Evolutionary conservation across 805 yeast genomes (phyloP).

Genomic region (Saccharomyces jurei): DNA sequence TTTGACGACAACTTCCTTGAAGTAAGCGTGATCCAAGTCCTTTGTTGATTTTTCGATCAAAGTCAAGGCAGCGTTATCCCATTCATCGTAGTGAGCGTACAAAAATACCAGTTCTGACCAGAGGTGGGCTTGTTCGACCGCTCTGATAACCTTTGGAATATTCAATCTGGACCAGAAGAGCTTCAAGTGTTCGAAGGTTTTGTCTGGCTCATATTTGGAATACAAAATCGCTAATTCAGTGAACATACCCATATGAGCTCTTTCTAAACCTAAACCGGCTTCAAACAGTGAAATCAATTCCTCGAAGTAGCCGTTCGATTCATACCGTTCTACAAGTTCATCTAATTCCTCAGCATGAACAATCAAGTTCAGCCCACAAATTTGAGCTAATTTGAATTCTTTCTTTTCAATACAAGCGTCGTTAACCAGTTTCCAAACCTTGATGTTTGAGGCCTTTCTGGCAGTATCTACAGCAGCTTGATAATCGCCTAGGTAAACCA

Average conservation of each 20-base stretch:
- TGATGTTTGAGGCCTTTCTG: conserved; percentile 87
- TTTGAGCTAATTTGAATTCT: conserved; percentile 95
- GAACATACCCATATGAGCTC: conserved; percentile 99
- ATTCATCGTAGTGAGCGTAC: conserved; percentile 96
- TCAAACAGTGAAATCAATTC: conserved; percentile 89
- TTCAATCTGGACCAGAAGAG: conserved; percentile 97
- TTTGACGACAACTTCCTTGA: conserved; percentile 90
- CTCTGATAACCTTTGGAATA: conserved; percentile 92
- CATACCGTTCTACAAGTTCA: conserved; percentile 80
- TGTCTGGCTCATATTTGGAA: conserved; percentile 81
- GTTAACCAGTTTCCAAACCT: conserved; percentile 96
- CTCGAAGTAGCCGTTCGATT: conserved; percentile 81
- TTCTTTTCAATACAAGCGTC: conserved; percentile 91
- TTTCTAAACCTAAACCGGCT: conserved; percentile 90
- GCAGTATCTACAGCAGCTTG: conserved; percentile 98
- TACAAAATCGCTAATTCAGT: conserved; percentile 89
- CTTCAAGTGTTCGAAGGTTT: conserved; percentile 92
- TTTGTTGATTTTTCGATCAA: conserved; percentile 92
- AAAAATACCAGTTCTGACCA: conserved; percentile 95
- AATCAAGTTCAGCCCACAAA: conserved; percentile 94
- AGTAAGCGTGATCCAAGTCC: conserved; percentile 87
- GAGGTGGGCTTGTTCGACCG: conserved; percentile 86
- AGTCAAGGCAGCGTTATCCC: conserved; percentile 96
- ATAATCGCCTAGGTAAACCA: conserved; percentile 84
- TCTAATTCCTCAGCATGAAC: conserved; percentile 96